Evolutionary conservation across 2,329 filamentous ascomycete genomes (phyloP), one percentile per base, ranked within the genome.

Genomic region (Trichoderma sp.): DNA sequence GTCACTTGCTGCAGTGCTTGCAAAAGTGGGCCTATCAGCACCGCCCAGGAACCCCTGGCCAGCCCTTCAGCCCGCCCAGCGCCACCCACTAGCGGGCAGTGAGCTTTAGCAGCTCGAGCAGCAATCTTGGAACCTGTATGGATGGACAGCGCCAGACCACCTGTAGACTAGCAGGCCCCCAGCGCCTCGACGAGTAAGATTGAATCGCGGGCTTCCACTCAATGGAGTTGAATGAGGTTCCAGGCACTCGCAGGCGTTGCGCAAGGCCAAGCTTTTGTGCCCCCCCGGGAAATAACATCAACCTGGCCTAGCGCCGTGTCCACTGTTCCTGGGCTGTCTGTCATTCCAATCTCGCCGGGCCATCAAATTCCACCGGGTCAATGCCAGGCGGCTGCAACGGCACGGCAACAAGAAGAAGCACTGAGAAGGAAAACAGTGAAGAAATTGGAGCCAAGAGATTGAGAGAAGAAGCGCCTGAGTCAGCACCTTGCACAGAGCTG

Each of bases 11-110:
- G 39, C 39, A 43, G 39, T 36, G 15, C 39, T 9, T 43, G 39
- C 18, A 15, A 36, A 36, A 36, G 34, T 36, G 39, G 15, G 57
- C 66, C 58, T 36, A 62, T 70, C 56, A 70, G 56, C 66, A 18
- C 56, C 64, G 28, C 15, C 66, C n/a, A 6, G 53, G 39, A 43
- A 8, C 28, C 56, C 57, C 53, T 70, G 66, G 39, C 18, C 26
- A 56, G 34, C 56, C 56, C 57, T 67, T 36, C 64, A 67, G 64
- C 64, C 64, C 64, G 64, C 64, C 64, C 28, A 67, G 64, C 51
- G 64, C 61, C 60, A 28, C 21, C 60, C 60, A 34, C 63, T 66
- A 66, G 47, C 26, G 28, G 21, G n/a, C 58, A 36, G 39, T 21
- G 11, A 70, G 39, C 36, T 62, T 34, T 36, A 36, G 34, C 34